Percentiles rank a stretch among this genome's conserved stretches.
Conservation (phyloP, 2,329 filamentous ascomycete species). For the Remersonia thermophila region DNA sequence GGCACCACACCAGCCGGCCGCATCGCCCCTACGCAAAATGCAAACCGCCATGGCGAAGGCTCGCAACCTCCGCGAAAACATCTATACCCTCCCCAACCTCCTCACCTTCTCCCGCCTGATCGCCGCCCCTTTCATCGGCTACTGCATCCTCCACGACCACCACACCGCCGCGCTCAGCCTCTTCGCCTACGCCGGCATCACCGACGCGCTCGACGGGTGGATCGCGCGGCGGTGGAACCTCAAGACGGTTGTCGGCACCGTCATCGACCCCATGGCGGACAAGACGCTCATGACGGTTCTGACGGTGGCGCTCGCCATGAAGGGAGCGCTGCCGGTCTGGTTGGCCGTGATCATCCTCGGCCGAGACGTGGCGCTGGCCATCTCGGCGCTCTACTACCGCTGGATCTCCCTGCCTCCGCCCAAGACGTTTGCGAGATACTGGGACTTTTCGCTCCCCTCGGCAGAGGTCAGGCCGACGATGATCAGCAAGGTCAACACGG, state of each 20-base stretch:
- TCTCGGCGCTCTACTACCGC: slow-evolving; percentile 87
- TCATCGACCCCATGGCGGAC: slow-evolving; percentile 95
- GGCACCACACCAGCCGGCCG: not conserved
- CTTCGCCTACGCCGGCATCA: slow-evolving; percentile 86
- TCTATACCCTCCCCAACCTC: slow-evolving; percentile 92
- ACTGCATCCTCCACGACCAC: slow-evolving; percentile 73
- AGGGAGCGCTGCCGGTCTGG: slow-evolving; percentile 81
- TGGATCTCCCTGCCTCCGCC: slow-evolving; percentile 89
- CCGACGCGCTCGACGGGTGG: slow-evolving; percentile 86
- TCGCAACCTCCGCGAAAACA: slow-evolving; percentile 61
- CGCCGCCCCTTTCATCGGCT: slow-evolving; percentile 75
- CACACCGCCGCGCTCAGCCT: slow-evolving; percentile 68
- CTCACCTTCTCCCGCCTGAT: slow-evolving; percentile 77
- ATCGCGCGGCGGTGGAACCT: slow-evolving; percentile 80
- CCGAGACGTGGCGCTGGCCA: slow-evolving; percentile 68
- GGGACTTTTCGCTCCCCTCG: slow-evolving; percentile 89
- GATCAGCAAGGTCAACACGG: slow-evolving; percentile 88
- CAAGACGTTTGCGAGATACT: slow-evolving; percentile 85
- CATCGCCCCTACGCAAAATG: slow-evolving; percentile 17
- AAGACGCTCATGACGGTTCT: slow-evolving; percentile 91
- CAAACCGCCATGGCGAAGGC: slow-evolving; percentile 17
- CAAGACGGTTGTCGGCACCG: slow-evolving; percentile 85
- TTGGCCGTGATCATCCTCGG: slow-evolving; percentile 83
- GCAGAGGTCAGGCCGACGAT: slow-evolving; percentile 74
- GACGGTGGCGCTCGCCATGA: slow-evolving; percentile 71